Conservation (phyloP, 768 basidiomycete species). For the Amanita rimosa region DNA sequence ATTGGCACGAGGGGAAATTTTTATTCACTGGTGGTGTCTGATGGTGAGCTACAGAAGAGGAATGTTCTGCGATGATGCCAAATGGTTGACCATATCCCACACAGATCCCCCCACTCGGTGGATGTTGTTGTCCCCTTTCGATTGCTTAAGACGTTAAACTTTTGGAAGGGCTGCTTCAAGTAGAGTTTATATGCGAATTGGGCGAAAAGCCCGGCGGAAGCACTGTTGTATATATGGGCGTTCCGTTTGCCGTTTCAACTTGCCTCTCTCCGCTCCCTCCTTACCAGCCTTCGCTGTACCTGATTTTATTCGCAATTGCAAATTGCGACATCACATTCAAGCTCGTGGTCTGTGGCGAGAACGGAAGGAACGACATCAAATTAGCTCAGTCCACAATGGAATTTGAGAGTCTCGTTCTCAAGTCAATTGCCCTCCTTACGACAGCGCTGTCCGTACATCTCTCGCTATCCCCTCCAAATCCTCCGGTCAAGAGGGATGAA, state of each 20-base stretch:
- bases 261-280: conserved; percentile 1
- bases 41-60: not conserved
- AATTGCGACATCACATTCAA: conserved; percentile 1
- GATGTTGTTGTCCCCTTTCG: not conserved
- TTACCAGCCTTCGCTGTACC: conserved; percentile 4
- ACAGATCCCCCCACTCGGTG: conserved; percentile 2
- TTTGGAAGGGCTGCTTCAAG: conserved; percentile 5
- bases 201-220: conserved; percentile 5
- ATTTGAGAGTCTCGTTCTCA: conserved; percentile 8
- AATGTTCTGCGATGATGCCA: not conserved
- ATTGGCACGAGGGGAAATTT: not conserved
- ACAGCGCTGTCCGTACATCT: conserved; percentile 23
- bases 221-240: conserved; percentile 4
- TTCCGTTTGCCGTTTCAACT: conserved; percentile 4
- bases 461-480: conserved; percentile 28
- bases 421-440: conserved; percentile 15
- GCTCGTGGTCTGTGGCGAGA: not conserved
- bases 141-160: conserved; percentile 3
- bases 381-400: not conserved
- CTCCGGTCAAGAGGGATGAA: conserved; percentile 22
- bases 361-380: not conserved
- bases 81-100: not conserved
- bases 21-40: not conserved
- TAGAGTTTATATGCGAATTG: conserved; percentile 4
- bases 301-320: conserved; percentile 2